phyloP scores from a whole-genome alignment of 495 filamentous ascomycete species.

The Penicillium parvum region DNA sequence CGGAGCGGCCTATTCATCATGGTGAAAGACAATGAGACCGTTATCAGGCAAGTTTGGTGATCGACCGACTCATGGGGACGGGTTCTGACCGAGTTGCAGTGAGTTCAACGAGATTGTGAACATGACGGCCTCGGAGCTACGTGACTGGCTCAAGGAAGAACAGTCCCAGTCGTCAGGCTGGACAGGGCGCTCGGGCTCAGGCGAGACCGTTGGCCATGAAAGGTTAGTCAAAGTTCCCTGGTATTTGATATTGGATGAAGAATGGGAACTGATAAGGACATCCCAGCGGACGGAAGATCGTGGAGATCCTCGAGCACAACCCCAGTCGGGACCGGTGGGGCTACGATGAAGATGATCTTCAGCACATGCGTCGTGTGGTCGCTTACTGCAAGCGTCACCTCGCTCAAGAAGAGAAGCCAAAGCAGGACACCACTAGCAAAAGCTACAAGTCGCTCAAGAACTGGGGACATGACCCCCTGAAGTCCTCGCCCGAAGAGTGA shows the following conservation, averaged over 20 bases:
- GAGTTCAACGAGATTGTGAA: slow-evolving; percentile 69
- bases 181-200: slow-evolving; percentile 49
- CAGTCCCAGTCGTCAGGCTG: slow-evolving; percentile 54
- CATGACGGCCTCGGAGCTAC: slow-evolving; percentile 57
- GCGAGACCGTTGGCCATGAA: slow-evolving; percentile 63
- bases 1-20: too few relatives aligned
- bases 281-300: slow-evolving; percentile 56
- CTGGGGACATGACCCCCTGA: slow-evolving; percentile 63
- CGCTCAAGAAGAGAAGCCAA: slow-evolving; percentile 58
- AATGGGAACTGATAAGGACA: neutral
- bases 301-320: slow-evolving; percentile 59
- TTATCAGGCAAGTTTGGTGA: neutral
- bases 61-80: neutral
- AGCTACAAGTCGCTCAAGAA: slow-evolving; percentile 62
- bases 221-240: too few relatives aligned
- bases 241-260: too few relatives aligned
- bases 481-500: slow-evolving; percentile 12
- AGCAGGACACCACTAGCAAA: slow-evolving; percentile 50
- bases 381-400: slow-evolving; percentile 61
- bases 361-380: slow-evolving; percentile 63
- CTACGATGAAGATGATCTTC: slow-evolving; percentile 54
- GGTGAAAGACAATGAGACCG: neutral
- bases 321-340: slow-evolving; percentile 48
- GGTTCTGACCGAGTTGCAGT: slow-evolving; percentile 22
- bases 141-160: slow-evolving; percentile 56